phyloP scores from a whole-genome alignment of 192 early-diverging fungal genomes.

The Coemansia sp. region DNA sequence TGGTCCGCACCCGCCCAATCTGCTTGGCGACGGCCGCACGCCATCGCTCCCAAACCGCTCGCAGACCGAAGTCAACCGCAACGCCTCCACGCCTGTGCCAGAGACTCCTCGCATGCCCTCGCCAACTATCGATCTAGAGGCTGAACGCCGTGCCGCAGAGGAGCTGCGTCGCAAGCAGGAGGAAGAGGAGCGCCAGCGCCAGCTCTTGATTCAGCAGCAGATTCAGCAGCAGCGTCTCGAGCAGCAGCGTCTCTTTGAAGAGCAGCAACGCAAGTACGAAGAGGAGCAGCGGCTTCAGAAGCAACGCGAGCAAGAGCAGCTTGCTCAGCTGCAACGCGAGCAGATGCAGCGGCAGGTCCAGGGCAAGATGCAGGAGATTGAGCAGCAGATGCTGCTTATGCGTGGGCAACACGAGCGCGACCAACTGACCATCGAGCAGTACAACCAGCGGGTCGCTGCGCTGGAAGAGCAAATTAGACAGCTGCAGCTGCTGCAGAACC shows the following conservation, averaged over 20 bases:
- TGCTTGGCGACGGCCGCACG: slow-evolving; percentile 66
- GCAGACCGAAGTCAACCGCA: slow-evolving; percentile 19
- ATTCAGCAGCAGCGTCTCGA: slow-evolving; percentile 60
- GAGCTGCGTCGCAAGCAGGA: slow-evolving; percentile 66
- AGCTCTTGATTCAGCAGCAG: slow-evolving; percentile 55
- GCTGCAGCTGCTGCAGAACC: slow-evolving; percentile 66
- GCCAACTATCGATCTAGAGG: slow-evolving; percentile 65
- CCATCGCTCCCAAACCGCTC: slow-evolving; percentile 65
- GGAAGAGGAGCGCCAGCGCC: slow-evolving; percentile 61
- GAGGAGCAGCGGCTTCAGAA: slow-evolving; percentile 74
- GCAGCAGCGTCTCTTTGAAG: slow-evolving; percentile 63
- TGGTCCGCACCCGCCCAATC: slow-evolving; percentile 77
- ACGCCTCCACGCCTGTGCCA: slow-evolving; percentile 45
- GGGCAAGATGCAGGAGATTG: slow-evolving; percentile 74
- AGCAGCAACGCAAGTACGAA: slow-evolving; percentile 72
- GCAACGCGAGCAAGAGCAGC: slow-evolving; percentile 70
- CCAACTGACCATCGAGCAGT: slow-evolving; percentile 81
- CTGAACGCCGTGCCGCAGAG: slow-evolving; percentile 60
- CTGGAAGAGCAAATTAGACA: slow-evolving; percentile 83
- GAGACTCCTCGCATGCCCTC: slow-evolving; percentile 51
- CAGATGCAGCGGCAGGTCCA: slow-evolving; percentile 82
- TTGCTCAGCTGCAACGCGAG: slow-evolving; percentile 72
- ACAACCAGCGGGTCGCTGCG: slow-evolving; percentile 78
- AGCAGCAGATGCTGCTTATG: slow-evolving; percentile 76
- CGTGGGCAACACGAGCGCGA: slow-evolving; percentile 80